Evolutionary conservation across 371 early-diverging fungal species (phyloP).

Genomic region (Apophysomyces variabilis): DNA sequence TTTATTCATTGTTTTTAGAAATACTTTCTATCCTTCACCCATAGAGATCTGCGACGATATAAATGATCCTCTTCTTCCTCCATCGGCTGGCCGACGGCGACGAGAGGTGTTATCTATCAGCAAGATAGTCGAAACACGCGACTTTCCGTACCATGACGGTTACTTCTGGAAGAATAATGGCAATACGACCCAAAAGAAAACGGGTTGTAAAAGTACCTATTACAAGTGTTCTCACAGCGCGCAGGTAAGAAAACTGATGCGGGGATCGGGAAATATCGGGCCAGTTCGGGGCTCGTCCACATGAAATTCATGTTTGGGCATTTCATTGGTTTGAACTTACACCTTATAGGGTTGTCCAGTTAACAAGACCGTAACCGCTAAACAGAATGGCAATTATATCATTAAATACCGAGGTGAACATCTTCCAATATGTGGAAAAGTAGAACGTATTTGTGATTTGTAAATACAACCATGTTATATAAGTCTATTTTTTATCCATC

Average conservation of each 20-base stretch:
- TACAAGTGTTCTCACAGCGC: conserved; percentile 59
- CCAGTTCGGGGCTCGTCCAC: conserved; percentile 8
- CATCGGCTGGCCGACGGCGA: conserved; percentile 54
- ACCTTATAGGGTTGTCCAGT: conserved; percentile 55
- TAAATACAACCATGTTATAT: conserved; percentile 23
- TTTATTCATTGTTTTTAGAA: not conserved
- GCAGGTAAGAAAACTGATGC: conserved; percentile 28
- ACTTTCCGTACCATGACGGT: conserved; percentile 52
- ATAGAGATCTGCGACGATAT: conserved; percentile 14
- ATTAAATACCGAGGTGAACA: conserved; percentile 72
- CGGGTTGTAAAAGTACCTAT: conserved; percentile 60
- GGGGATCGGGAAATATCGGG: conserved; percentile 12
- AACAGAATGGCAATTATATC: conserved; percentile 60
- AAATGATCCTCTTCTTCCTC: conserved; percentile 8
- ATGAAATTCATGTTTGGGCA: conserved; percentile 6
- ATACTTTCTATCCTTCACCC: not conserved
- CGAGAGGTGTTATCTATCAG: conserved; percentile 67
- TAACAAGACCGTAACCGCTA: conserved; percentile 70
- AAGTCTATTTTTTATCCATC: too few species aligned
- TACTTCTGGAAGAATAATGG: conserved; percentile 69
- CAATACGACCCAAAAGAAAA: conserved; percentile 62
- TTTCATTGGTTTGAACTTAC: conserved; percentile 11
- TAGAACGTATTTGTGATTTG: conserved; percentile 56
- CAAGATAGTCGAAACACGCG: conserved; percentile 59
- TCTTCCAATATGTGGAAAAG: conserved; percentile 59